Percentiles rank a stretch among this genome's conserved stretches.
These are phyloP conservation scores for Phaeomoniella chlamydospora DNA, from an alignment of 2,329 filamentous ascomycete species.

Conservation along the genomic window DNA sequence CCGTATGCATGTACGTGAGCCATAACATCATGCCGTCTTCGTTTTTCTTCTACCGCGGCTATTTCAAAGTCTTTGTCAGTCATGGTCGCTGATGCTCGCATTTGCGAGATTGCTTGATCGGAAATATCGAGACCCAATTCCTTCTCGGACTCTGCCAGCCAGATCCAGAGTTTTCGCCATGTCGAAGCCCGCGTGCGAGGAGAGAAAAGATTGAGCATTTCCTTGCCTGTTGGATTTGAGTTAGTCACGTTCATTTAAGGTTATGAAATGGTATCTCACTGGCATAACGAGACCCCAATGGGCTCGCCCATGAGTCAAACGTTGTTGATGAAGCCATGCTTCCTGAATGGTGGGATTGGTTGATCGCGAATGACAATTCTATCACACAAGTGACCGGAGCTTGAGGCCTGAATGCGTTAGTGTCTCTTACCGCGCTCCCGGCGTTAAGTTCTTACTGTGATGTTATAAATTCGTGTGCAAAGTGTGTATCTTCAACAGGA, in stretches of 20 bases:
- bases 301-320: constrained; percentile 53
- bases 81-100: constrained; percentile 59
- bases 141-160: constrained; percentile 67
- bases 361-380: no score
- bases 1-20: constrained; percentile 64
- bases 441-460: no score
- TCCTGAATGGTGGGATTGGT: no score
- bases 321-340: no score
- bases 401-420: no score
- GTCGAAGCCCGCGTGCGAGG: constrained; percentile 59
- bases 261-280: constrained; percentile 24
- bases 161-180: constrained; percentile 77
- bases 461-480: no score
- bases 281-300: constrained; percentile 59
- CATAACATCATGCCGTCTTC: constrained; percentile 50
- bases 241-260: constrained; percentile 8
- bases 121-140: constrained; percentile 67
- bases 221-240: constrained; percentile 24
- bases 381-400: no score
- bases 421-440: no score
- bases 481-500: no score
- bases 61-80: constrained; percentile 66
- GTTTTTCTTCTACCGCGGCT: constrained; percentile 63
- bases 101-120: constrained; percentile 59
- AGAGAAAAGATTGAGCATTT: constrained; percentile 71